Evolutionary conservation across 257 asterid species (phyloP).

Genomic region (Gynochthodes officinalis): DNA sequence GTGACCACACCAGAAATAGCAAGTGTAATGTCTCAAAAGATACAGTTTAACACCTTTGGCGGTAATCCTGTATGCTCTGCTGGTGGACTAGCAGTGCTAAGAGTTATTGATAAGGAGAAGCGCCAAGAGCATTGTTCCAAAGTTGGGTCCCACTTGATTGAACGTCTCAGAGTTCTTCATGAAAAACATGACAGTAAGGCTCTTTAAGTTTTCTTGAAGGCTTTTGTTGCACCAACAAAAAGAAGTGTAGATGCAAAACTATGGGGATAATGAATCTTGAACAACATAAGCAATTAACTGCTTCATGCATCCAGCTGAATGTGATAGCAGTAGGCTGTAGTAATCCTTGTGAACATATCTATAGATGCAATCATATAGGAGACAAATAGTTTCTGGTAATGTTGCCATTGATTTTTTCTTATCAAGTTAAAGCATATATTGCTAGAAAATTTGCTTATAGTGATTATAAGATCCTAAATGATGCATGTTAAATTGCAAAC

Average conservation of each 20-base stretch:
- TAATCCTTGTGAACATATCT: background rate
- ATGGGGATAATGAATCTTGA: background rate
- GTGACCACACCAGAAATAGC: slow-evolving; percentile 99
- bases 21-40: slow-evolving; percentile 77
- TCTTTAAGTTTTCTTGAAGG: slow-evolving; percentile 13
- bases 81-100: slow-evolving; percentile 90
- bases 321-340: background rate
- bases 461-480: background rate
- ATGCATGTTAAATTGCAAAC: too few species aligned
- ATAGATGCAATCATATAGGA: background rate
- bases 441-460: background rate
- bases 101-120: slow-evolving; percentile 75
- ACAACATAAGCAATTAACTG: background rate
- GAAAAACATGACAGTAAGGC: slow-evolving; percentile 70
- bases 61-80: slow-evolving; percentile 99
- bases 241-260: background rate
- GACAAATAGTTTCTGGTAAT: background rate
- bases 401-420: background rate
- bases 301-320: background rate
- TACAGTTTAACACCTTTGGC: slow-evolving; percentile 90
- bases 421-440: background rate
- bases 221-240: background rate
- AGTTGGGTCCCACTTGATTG: slow-evolving; percentile 80
- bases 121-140: slow-evolving; percentile 83
- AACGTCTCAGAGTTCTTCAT: slow-evolving; percentile 65